phyloP scores from a whole-genome alignment of 495 filamentous ascomycete species.

The Podospora sp. region DNA sequence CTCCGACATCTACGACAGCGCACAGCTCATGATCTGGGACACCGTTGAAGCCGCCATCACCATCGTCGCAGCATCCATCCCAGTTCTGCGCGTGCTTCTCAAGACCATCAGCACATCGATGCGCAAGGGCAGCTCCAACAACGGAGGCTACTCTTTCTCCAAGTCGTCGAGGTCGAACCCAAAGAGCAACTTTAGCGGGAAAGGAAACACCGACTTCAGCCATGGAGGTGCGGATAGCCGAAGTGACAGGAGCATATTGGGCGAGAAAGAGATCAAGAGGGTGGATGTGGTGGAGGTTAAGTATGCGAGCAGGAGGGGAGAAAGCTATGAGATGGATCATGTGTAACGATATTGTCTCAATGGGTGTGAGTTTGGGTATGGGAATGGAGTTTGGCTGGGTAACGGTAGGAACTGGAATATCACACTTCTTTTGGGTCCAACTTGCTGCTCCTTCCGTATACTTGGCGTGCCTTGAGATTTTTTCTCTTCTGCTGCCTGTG shows the following conservation, averaged over 20 bases:
- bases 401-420: no score
- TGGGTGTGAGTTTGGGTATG: no score
- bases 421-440: no score
- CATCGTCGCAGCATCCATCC: slow-evolving; percentile 37
- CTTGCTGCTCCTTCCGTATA: no score
- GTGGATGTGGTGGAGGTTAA: not conserved
- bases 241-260: slow-evolving; percentile 9
- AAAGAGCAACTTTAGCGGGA: not conserved
- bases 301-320: not conserved
- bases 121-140: slow-evolving; percentile 3
- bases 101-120: slow-evolving; percentile 16
- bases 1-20: slow-evolving; percentile 12
- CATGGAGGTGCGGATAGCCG: not conserved
- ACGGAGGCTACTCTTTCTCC: not conserved
- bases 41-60: slow-evolving; percentile 30
- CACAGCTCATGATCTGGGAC: slow-evolving; percentile 27
- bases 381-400: no score
- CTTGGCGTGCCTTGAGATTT: no score
- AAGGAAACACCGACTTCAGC: not conserved
- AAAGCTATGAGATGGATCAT: not conserved
- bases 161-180: not conserved
- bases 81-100: slow-evolving; percentile 32
- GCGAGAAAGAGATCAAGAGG: not conserved
- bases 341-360: not conserved
- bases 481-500: no score